Base-by-base conservation (phyloP, 257 asterid genomes). In the Parsonsia alboflavescens region DNA sequence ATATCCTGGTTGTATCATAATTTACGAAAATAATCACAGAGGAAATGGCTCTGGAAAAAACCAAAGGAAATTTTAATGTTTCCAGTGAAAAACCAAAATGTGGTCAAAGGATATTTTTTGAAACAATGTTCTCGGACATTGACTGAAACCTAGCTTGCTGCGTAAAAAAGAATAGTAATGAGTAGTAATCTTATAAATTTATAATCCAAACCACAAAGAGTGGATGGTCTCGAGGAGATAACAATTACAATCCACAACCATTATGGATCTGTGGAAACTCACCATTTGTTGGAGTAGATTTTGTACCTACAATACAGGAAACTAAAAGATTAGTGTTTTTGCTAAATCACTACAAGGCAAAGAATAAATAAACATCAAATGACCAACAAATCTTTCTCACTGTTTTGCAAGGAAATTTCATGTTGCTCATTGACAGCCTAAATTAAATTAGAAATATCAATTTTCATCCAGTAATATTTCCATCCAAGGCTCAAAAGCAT, bases 221-320 rank as follows among this genome's bases (percentile, higher is more conserved):
- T 6, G 22, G 10, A 42, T 6, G 0, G 26, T 50, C 1, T 45
- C 28, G n/a, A 26, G 64, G 42, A 28, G n/a, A n/a, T 11, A 28
- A 15, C 50, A 54, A 75, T 42, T 3, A 68, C 8, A 30, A 73
- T 73, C 41, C 52, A 62, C 1, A 73, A 44, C 24, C 30, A 64
- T 59, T 24, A 46, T 4, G 19, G 45, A 58, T 58, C 49, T 44
- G n/a, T 24, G 8, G 16, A 30, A 69, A 19, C 76, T 41, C 45
- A 77, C 80, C 80, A 77, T 77, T 49, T 77, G 76, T 63, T 77
- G 76, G 44, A 77, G 72, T 49, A 70, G 76, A 71, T 46, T 50
- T 26, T 77, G 76, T 30, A 77, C 80, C 80, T 77, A 72, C 7
- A n/a, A 70, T 13, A 62, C 64, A 53, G 62, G 16, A 33, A 28